Evolutionary conservation across 768 basidiomycete genomes (phyloP).

Genomic region (Podaxis carcinomalis): DNA sequence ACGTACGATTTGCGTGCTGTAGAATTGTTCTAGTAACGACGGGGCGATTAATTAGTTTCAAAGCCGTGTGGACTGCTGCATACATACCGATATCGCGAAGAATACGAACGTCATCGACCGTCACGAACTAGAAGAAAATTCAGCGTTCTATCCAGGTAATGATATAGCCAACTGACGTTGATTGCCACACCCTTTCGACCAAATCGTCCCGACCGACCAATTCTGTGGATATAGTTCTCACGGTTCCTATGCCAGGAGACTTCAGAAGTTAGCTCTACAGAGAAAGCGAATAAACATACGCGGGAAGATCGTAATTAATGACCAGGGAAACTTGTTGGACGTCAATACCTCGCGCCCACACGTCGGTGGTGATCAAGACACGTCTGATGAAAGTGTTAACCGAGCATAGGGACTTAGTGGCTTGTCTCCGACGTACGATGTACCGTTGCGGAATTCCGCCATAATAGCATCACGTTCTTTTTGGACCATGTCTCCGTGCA

Average conservation of each 20-base stretch:
- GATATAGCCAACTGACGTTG: conserved; percentile 58
- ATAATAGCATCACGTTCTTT: conserved; percentile 95
- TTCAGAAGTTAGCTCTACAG: neutral
- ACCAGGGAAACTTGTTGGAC: conserved; percentile 97
- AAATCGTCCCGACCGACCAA: conserved; percentile 98
- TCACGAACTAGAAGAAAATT: conserved; percentile 63
- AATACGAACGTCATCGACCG: conserved; percentile 93
- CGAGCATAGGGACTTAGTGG: conserved; percentile 10
- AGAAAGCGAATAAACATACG: conserved; percentile 46
- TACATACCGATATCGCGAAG: conserved; percentile 90
- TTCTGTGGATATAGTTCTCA: conserved; percentile 99
- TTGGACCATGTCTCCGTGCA: conserved; percentile 96
- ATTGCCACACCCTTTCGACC: conserved; percentile 99
- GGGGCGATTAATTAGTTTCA: conserved; percentile 11
- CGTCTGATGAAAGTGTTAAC: conserved; percentile 47
- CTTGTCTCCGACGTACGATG: conserved; percentile 56
- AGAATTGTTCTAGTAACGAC: conserved; percentile 76
- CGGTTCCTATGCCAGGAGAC: conserved; percentile 55
- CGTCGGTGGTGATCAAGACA: conserved; percentile 93
- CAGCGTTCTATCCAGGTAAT: conserved; percentile 13
- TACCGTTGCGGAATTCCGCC: conserved; percentile 92
- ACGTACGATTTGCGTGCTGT: conserved; percentile 87
- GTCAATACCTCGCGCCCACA: conserved; percentile 98
- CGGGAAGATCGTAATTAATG: conserved; percentile 94
- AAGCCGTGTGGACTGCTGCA: neutral